A percentile compares a stretch with the other conserved stretches of the same genome.
phyloP scores from a whole-genome alignment of 352 stramenopile genomes.

The Globisporangium canariense region DNA sequence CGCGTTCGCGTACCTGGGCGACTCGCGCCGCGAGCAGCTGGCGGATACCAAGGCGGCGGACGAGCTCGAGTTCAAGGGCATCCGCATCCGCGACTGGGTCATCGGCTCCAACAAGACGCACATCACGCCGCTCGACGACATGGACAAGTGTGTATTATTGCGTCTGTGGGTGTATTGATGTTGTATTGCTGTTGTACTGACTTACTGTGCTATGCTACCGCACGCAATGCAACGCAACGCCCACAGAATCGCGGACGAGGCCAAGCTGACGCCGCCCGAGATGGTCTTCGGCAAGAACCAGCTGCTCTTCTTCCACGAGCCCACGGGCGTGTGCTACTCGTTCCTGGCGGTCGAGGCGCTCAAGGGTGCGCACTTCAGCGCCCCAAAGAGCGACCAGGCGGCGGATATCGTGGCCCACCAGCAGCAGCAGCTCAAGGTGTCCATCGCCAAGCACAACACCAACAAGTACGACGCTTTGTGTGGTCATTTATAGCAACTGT shows the following conservation, averaged over 20 bases:
- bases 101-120: constrained; percentile 81
- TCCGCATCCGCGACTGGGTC: constrained; percentile 57
- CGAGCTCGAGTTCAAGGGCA: constrained; percentile 65
- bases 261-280: constrained; percentile 75
- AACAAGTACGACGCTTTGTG: constrained; percentile 42
- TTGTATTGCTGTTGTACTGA: not conserved
- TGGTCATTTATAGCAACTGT: not conserved
- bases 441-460: constrained; percentile 75
- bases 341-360: constrained; percentile 76
- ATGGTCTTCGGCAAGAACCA: constrained; percentile 88
- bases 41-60: constrained; percentile 47
- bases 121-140: constrained; percentile 70
- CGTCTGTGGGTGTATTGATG: not conserved
- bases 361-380: constrained; percentile 64
- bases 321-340: constrained; percentile 68
- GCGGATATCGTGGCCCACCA: constrained; percentile 58
- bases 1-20: constrained; percentile 41
- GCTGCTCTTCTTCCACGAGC: constrained; percentile 67
- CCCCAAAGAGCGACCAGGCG: constrained; percentile 32
- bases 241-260: constrained; percentile 46
- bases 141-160: constrained; percentile 46
- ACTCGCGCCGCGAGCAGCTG: constrained; percentile 39
- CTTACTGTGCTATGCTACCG: not conserved
- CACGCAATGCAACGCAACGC: not conserved
- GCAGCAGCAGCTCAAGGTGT: constrained; percentile 80